phyloP scores from a whole-genome alignment of 2,329 filamentous ascomycete genomes.

The Fonsecaea nubica region DNA sequence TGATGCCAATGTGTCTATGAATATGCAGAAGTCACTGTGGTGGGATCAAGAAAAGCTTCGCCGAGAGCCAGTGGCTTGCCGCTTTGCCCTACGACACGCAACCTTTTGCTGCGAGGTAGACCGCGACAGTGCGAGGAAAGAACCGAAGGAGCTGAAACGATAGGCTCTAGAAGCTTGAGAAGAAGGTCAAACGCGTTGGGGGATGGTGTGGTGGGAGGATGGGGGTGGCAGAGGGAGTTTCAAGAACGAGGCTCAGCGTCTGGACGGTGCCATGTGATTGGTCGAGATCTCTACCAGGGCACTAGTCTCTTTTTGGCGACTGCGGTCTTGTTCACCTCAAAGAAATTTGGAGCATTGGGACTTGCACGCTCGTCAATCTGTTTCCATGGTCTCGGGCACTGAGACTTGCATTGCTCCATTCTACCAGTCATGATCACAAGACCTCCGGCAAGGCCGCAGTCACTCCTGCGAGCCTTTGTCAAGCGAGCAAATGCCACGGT shows the following conservation, averaged over 20 bases:
- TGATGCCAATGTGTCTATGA: conserved; percentile 8
- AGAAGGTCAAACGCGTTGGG: conserved; percentile 17
- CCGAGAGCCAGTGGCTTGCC: conserved; percentile 39
- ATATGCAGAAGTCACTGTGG: conserved; percentile 17
- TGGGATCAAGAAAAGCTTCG: conserved; percentile 23
- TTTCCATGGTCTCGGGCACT: conserved; percentile 14
- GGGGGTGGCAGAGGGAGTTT: conserved; percentile 34
- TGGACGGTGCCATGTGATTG: conserved; percentile 28
- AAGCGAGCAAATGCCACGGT: conserved; percentile 21
- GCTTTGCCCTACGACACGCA: conserved; percentile 20
- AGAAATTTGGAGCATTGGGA: conserved; percentile 21
- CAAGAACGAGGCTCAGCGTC: conserved; percentile 28
- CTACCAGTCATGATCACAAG: conserved; percentile 37
- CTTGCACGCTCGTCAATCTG: neutral
- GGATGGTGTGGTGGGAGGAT: conserved; percentile 10
- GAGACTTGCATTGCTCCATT: conserved; percentile 17
- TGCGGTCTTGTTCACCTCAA: conserved; percentile 5
- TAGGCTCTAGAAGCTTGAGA: conserved; percentile 26
- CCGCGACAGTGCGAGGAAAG: conserved; percentile 25
- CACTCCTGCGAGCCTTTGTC: conserved; percentile 35
- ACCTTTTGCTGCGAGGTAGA: conserved; percentile 26
- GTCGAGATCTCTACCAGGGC: neutral
- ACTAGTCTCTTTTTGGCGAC: conserved; percentile 26
- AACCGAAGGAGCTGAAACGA: conserved; percentile 25
- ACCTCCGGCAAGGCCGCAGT: conserved; percentile 38